These are phyloP conservation scores for Pythium insidiosum DNA, from an alignment of 352 stramenopile genomes.

Conservation along the genomic window DNA sequence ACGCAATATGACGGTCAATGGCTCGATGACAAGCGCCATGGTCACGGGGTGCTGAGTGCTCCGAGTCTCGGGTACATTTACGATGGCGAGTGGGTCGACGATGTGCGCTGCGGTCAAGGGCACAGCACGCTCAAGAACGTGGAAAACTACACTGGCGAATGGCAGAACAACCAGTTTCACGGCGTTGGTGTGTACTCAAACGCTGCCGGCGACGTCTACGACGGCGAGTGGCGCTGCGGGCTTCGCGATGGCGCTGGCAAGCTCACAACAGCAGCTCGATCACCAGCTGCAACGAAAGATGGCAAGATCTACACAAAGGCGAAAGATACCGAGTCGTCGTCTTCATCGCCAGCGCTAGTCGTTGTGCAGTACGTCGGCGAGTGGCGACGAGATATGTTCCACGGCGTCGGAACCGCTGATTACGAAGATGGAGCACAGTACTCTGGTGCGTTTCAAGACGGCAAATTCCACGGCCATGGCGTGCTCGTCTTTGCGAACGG, in stretches of 20 bases:
- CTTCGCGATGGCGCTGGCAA: slow-evolving; percentile 57
- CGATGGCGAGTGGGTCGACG: slow-evolving; percentile 64
- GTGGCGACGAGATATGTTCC: slow-evolving; percentile 44
- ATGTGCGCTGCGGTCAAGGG: slow-evolving; percentile 60
- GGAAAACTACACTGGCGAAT: slow-evolving; percentile 69
- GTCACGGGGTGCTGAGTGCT: slow-evolving; percentile 58
- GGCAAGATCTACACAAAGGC: no score
- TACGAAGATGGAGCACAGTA: slow-evolving; percentile 88
- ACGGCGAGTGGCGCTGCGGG: slow-evolving; percentile 54
- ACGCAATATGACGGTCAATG: slow-evolving; percentile 77
- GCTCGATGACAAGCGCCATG: slow-evolving; percentile 52
- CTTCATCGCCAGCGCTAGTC: no score
- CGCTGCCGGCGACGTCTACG: slow-evolving; percentile 48
- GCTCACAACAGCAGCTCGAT: no score
- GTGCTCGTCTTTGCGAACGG: slow-evolving; percentile 27
- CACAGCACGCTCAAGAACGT: slow-evolving; percentile 62
- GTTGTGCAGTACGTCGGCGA: slow-evolving; percentile 63
- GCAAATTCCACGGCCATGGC: slow-evolving; percentile 68
- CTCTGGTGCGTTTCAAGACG: slow-evolving; percentile 69
- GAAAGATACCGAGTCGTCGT: no score
- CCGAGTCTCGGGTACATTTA: slow-evolving; percentile 62
- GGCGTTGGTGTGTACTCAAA: slow-evolving; percentile 59
- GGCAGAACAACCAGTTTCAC: slow-evolving; percentile 58
- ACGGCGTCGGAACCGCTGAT: slow-evolving; percentile 76
- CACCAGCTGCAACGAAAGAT: no score